Evolutionary conservation across 306 rosid species (phyloP).

Genomic region (Sicyos edulis): DNA sequence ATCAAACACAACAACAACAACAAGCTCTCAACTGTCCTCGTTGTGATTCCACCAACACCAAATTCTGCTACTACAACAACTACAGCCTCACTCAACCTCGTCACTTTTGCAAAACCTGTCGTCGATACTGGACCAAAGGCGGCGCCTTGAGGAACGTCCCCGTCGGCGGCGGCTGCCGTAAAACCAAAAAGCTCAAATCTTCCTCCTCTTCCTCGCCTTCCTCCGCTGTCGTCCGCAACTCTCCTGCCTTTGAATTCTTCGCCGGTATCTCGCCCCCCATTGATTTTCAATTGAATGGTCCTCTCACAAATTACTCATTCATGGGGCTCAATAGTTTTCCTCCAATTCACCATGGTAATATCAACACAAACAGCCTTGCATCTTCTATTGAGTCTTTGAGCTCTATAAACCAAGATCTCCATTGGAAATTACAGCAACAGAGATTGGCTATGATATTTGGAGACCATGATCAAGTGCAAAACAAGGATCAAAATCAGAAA

Average conservation of each 20-base stretch:
- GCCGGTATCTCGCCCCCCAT: slow-evolving; percentile 52
- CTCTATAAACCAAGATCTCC: slow-evolving; percentile 87
- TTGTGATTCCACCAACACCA: slow-evolving; percentile 88
- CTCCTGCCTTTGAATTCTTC: slow-evolving; percentile 38
- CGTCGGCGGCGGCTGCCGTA: slow-evolving; percentile 88
- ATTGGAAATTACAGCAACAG: slow-evolving; percentile 91
- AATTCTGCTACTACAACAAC: slow-evolving; percentile 97
- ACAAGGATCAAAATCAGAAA: slow-evolving; percentile 39
- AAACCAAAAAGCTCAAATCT: slow-evolving; percentile 67
- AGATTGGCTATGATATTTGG: slow-evolving; percentile 62
- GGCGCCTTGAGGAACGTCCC: slow-evolving; percentile 91
- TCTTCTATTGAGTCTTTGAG: slow-evolving; percentile 86
- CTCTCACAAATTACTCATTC: not conserved
- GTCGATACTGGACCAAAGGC: slow-evolving; percentile 95
- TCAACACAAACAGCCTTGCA: slow-evolving; percentile 36
- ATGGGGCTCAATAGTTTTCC: not conserved
- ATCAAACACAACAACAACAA: not conserved
- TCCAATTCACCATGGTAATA: not conserved
- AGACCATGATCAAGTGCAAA: slow-evolving; percentile 27
- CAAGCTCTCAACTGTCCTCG: slow-evolving; percentile 54
- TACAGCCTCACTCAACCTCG: slow-evolving; percentile 41
- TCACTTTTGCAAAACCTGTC: slow-evolving; percentile 80
- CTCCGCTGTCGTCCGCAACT: too few relatives aligned
- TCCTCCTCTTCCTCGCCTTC: slow-evolving; percentile 24
- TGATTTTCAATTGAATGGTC: slow-evolving; percentile 35